A percentile compares a stretch with the other conserved stretches of the same genome.
These are phyloP conservation scores for Huntiella bhutanensis DNA, from an alignment of 2,329 filamentous ascomycete genomes.

Conservation along the genomic window DNA sequence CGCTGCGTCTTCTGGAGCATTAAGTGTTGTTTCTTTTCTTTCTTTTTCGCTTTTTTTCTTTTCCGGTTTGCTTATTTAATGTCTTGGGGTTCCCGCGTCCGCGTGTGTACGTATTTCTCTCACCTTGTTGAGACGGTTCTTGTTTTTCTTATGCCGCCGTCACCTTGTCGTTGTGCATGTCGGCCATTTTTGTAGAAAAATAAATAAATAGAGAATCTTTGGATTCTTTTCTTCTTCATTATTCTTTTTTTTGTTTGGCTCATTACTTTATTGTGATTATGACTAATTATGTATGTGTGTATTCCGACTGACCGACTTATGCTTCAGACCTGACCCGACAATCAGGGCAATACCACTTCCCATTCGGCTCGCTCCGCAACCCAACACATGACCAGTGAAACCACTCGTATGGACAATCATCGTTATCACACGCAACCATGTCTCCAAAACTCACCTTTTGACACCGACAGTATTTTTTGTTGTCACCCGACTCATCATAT, in stretches of 20 bases:
- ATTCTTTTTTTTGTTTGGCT: not conserved
- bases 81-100: too few species aligned
- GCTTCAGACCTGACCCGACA: conserved; percentile 29
- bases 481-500: conserved; percentile 54
- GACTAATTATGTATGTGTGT: not conserved
- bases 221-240: too few species aligned
- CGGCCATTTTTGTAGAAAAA: too few species aligned
- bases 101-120: too few species aligned
- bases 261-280: not conserved
- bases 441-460: conserved; percentile 71
- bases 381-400: conserved; percentile 67
- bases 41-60: not conserved
- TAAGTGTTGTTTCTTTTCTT: conserved; percentile 19
- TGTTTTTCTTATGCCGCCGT: too few species aligned
- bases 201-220: too few species aligned
- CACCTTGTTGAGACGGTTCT: too few species aligned
- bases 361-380: conserved; percentile 47
- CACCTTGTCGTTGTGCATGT: too few species aligned
- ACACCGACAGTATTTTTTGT: conserved; percentile 69
- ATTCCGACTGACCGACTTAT: not conserved
- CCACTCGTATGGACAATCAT: conserved; percentile 66
- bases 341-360: conserved; percentile 48
- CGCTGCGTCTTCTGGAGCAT: conserved; percentile 56
- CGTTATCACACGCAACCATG: conserved; percentile 80
- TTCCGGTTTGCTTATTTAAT: not conserved